Percentiles rank a stretch among this genome's conserved stretches.
phyloP scores from a whole-genome alignment of 306 rosid genomes.

The Glycine latifolia region DNA sequence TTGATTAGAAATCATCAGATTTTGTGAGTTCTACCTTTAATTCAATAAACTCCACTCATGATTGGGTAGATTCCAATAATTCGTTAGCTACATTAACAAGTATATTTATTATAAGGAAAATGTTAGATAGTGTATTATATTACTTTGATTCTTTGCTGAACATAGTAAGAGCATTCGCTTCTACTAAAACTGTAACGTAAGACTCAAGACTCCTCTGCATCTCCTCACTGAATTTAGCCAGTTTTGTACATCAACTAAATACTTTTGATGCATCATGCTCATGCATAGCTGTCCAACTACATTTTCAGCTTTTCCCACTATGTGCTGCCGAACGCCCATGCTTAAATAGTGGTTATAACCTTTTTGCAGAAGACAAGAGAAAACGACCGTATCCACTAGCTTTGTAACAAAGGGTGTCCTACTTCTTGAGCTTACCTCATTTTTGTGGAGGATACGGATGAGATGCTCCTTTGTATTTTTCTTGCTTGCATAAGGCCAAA shows the following conservation, averaged over 20 bases:
- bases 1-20: neutral
- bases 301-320: constrained; percentile 36
- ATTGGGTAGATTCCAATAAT: no score
- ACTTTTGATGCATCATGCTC: neutral
- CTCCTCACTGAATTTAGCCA: constrained; percentile 22
- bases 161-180: neutral
- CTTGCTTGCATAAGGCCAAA: constrained; percentile 1
- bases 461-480: constrained; percentile 30
- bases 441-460: neutral
- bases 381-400: constrained; percentile 34
- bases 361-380: constrained; percentile 31
- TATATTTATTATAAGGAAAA: no score
- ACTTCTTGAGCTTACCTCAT: constrained; percentile 28
- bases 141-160: neutral
- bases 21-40: no score
- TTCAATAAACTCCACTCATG: no score
- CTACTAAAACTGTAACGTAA: neutral
- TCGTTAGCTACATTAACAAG: no score
- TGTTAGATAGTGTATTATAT: neutral
- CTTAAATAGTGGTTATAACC: constrained; percentile 22
- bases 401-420: constrained; percentile 27
- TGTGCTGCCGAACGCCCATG: neutral
- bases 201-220: neutral
- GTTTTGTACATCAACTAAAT: neutral
- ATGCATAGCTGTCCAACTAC: constrained; percentile 33